A percentile compares a stretch with the other conserved stretches of the same genome.
Conservation (phyloP, 345 rosid species). For the Excoecaria agallocha region DNA sequence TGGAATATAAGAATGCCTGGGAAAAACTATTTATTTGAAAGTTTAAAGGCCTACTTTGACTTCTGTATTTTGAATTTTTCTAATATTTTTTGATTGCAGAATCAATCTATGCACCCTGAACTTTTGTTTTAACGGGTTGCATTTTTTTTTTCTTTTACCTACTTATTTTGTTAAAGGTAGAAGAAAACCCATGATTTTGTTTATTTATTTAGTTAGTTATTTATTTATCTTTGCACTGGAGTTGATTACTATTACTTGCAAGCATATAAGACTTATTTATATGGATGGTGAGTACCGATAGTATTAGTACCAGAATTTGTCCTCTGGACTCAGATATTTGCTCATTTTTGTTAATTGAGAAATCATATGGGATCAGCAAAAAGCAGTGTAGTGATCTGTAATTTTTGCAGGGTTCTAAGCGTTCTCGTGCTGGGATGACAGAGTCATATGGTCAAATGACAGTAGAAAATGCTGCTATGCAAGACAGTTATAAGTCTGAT, state of each 20-base stretch:
- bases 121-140: neutral
- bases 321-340: neutral
- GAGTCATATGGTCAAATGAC: constrained; percentile 66
- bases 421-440: constrained; percentile 62
- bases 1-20: too few species aligned
- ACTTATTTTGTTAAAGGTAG: neutral
- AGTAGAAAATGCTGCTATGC: constrained; percentile 39
- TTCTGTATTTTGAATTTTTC: neutral
- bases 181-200: neutral
- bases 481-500: constrained; percentile 50
- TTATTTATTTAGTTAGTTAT: neutral
- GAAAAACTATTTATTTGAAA: neutral
- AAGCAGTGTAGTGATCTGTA: neutral
- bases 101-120: neutral
- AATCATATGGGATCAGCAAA: neutral
- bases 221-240: neutral
- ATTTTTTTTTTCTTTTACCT: neutral
- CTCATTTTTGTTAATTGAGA: neutral
- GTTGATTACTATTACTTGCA: neutral
- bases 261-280: neutral
- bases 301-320: neutral
- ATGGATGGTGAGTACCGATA: neutral
- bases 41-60: neutral
- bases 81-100: neutral
- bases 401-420: constrained; percentile 75